Base-by-base conservation (phyloP, 2,329 filamentous ascomycete species). In the Verticillium isaacii region DNA sequence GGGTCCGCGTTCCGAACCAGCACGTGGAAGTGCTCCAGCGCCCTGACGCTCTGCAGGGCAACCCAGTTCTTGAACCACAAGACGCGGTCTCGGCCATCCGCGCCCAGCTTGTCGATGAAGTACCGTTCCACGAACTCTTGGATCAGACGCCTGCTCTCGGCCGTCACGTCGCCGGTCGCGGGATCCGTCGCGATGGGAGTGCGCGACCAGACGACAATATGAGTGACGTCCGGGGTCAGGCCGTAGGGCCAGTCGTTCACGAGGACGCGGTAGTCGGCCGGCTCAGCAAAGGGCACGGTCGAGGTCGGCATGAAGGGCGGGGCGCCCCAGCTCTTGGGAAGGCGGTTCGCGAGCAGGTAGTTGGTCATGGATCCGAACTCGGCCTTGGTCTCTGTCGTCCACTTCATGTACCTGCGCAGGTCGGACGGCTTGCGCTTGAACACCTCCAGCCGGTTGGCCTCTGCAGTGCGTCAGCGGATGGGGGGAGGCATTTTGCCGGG, bases 1-100 rank as follows among this genome's bases (percentile, higher is more conserved):
- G 81, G 77, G 56, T 80, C 79, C 29, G 80, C 84, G 67, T 84
- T 79, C 60, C 77, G 82, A 58, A 89, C 84, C 69, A 89, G 71
- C 37, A 98, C 87, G 75, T 98, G 94, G 70, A 97, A 89, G 73
- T 97, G 94, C 78, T 97, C 93, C 56, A 97, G 80, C 2, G 90
- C 85, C 68, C 93, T 86, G 52, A 97, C 90, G 68, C 91, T 96
- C 79, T 97, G 96, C 72, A 97, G 77, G 32, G 88, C 87, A 63
- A 87, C 88, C 93, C 93, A 97, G 69, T 97, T 97, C 82, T 94
- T 96, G 78, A 97, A 97, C 92, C 93, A 98, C 64, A 93, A 73
- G 55, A 89, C 85, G 57, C 76, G 78, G 6, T 80, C 75, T 61
- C 77, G 74, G n/a, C 81, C 82, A 3, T 74, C 77, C 0, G 74